Evolutionary conservation across 306 rosid species (phyloP).

Genomic region (Fagus crenata): DNA sequence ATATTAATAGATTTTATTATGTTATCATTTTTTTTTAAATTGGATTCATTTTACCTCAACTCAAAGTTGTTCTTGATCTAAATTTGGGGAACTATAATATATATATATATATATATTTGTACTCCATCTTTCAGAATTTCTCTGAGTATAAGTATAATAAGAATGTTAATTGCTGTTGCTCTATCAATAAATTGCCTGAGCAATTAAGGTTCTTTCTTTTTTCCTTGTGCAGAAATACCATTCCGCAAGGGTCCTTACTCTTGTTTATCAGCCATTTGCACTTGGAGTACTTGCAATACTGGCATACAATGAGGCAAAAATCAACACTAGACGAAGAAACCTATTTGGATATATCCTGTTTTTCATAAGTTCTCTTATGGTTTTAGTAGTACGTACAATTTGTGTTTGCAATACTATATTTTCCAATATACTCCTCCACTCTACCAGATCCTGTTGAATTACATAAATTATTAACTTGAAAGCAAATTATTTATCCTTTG

Average conservation of each 20-base stretch:
- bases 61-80: constrained; percentile 3
- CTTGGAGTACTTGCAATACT: constrained; percentile 54
- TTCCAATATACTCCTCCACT: neutral
- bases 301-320: constrained; percentile 57
- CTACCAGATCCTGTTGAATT: constrained; percentile 1
- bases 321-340: constrained; percentile 66
- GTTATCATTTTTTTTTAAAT: neutral
- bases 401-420: neutral
- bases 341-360: constrained; percentile 67
- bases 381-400: constrained; percentile 54
- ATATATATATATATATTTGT: neutral
- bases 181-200: neutral
- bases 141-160: neutral
- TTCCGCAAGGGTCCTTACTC: constrained; percentile 74
- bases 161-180: neutral
- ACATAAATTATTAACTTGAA: neutral
- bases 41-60: neutral
- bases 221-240: constrained; percentile 64
- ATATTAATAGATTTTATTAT: neutral
- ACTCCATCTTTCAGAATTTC: neutral
- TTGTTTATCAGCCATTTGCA: constrained; percentile 91
- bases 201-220: neutral
- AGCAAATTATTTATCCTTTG: constrained; percentile 6
- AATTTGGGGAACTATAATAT: neutral
- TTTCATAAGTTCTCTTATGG: constrained; percentile 48